A percentile compares a stretch with the other conserved stretches of the same genome.
phyloP scores from a whole-genome alignment of 148 eudicot species.

The Polygonum aviculare region DNA sequence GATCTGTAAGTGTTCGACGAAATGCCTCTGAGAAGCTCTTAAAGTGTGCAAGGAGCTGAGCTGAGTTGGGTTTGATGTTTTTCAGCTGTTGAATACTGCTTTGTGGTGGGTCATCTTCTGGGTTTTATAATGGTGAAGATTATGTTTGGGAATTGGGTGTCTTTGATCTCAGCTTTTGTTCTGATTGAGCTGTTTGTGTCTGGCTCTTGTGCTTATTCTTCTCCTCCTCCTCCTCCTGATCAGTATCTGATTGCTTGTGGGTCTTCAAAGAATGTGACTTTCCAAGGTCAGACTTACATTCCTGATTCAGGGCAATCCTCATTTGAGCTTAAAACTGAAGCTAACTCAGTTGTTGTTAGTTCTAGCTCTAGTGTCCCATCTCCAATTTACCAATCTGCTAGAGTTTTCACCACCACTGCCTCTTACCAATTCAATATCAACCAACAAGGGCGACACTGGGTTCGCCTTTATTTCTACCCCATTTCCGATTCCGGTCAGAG shows the following conservation, averaged over 20 bases:
- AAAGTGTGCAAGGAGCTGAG: neutral
- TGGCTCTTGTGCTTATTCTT: conserved; percentile 42
- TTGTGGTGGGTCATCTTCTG: neutral
- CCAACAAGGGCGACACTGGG: conserved; percentile 83
- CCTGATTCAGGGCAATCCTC: conserved; percentile 69
- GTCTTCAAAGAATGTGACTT: conserved; percentile 66
- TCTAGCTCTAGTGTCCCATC: conserved; percentile 55
- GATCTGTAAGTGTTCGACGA: conserved; percentile 6
- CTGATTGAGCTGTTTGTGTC: conserved; percentile 27
- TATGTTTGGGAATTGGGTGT: conserved; percentile 27
- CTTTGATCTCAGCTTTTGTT: conserved; percentile 27
- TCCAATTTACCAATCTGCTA: conserved; percentile 60
- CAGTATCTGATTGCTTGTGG: conserved; percentile 80
- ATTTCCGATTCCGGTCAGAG: conserved; percentile 37
- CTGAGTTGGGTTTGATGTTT: neutral
- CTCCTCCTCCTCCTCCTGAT: conserved; percentile 62
- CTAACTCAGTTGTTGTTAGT: conserved; percentile 33
- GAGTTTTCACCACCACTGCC: conserved; percentile 42
- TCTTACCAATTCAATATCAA: conserved; percentile 56
- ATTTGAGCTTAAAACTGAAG: conserved; percentile 34
- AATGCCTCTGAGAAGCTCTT: neutral
- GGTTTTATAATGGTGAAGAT: conserved; percentile 18
- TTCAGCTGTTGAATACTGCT: neutral
- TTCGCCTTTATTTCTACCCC: conserved; percentile 81
- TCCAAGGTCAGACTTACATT: conserved; percentile 56